Base-by-base conservation (phyloP, 2,329 filamentous ascomycete genomes). In the Pestalotiopsis sp. region DNA sequence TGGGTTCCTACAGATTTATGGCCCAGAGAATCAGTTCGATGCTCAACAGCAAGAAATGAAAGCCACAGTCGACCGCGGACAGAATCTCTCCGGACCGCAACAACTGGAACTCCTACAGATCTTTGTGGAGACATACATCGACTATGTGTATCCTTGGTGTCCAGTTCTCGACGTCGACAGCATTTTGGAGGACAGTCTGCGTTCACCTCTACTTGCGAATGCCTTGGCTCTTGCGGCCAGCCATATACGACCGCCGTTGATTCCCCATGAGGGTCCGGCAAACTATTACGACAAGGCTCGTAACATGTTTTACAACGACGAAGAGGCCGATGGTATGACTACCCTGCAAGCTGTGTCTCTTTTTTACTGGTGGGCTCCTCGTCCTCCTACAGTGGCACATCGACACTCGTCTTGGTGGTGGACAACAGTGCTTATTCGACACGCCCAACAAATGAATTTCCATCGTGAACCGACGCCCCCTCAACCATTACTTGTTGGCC, bases 311-410 rank as follows among this genome's bases (percentile, higher is more conserved):
- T 82, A 84, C 66, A 73, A 78, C 13, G 81, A 82, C 58, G 76
- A 80, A 27, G 82, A 84, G 60, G 71, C 76, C 0, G 78, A 83
- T 67, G 75, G 77, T 0, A 70, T 83, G 25, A 77, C 75, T 0
- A 77, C 76, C 0, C 66, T 84, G 0, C 80, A 80, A 66, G 78
- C 81, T 0, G 72, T 83, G 0, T 73, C 79, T 0, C 68, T 84
- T 1, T 82, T 83, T 49, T 84, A 83, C 73, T 84, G 82, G 82
- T 84, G 81, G 82, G 80, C 80, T 3, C 80, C 82, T 6, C 74
- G 78, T 0, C 73, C 78, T 41, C 81, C 82, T 0, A 77, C 79
- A 1, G 77, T 76, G 1, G 79, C 81, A 2, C 79, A 81, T 63
- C 76, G 79, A 1, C 78, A 84, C 70, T 78, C 80, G 1, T 80